These are phyloP conservation scores for Fusarium liriodendri DNA, from an alignment of 2,329 filamentous ascomycete species.

Conservation along the genomic window DNA sequence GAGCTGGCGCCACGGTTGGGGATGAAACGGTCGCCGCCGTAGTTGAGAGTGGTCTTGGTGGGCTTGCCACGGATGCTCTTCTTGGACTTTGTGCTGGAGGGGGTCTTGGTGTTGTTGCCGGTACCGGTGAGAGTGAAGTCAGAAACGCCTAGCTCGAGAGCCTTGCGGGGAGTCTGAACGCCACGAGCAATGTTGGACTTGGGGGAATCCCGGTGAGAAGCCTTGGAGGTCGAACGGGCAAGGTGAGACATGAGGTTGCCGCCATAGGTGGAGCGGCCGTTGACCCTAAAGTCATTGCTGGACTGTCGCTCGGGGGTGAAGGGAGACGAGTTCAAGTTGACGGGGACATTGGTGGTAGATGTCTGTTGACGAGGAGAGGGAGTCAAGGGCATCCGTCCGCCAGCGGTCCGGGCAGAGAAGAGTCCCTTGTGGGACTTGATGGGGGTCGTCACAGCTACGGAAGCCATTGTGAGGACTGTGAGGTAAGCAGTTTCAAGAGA, in stretches of 20 bases:
- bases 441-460: slow-evolving; percentile 83
- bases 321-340: slow-evolving; percentile 75
- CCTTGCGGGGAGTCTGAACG: slow-evolving; percentile 81
- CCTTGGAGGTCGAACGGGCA: slow-evolving; percentile 74
- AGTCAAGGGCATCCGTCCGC: slow-evolving; percentile 93
- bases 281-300: slow-evolving; percentile 62
- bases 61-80: slow-evolving; percentile 67
- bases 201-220: slow-evolving; percentile 83
- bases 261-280: slow-evolving; percentile 80
- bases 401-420: slow-evolving; percentile 92
- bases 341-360: slow-evolving; percentile 58
- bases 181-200: slow-evolving; percentile 93
- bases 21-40: slow-evolving; percentile 92
- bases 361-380: slow-evolving; percentile 84
- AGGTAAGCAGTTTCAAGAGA: slow-evolving; percentile 63
- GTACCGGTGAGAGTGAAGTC: slow-evolving; percentile 93
- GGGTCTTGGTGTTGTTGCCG: slow-evolving; percentile 70
- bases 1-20: slow-evolving; percentile 93
- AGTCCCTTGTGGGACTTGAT: slow-evolving; percentile 94
- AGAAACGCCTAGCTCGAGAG: slow-evolving; percentile 88
- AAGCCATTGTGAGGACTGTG: slow-evolving; percentile 76
- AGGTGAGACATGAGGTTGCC: slow-evolving; percentile 85
- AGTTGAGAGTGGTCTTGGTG: slow-evolving; percentile 84
- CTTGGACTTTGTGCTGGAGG: slow-evolving; percentile 66
- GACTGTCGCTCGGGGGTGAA: slow-evolving; percentile 77